A percentile compares a stretch with the other conserved stretches of the same genome.
phyloP scores from a whole-genome alignment of 2,329 filamentous ascomycete species.

The Grosmannia serpens region DNA sequence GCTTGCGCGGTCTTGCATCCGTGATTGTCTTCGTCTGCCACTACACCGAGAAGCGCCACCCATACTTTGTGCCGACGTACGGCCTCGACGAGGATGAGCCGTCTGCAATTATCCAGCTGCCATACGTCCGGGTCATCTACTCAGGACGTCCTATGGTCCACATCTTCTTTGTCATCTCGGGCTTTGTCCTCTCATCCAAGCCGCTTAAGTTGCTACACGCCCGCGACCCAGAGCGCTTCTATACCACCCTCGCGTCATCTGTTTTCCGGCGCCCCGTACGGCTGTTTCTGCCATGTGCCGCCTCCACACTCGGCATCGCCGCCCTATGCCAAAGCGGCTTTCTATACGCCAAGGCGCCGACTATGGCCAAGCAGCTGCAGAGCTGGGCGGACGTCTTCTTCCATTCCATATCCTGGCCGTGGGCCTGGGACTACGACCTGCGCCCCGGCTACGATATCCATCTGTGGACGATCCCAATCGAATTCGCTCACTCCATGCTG shows the following conservation, averaged over 20 bases:
- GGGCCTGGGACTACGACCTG: constrained; percentile 23
- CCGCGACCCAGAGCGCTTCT: constrained; percentile 24
- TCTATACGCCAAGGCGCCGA: constrained; percentile 16
- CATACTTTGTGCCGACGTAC: constrained; percentile 23
- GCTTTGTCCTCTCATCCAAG: constrained; percentile 34
- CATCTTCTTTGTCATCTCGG: constrained; percentile 40
- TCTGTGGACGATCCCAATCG: constrained; percentile 37
- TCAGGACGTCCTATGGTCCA: constrained; percentile 36
- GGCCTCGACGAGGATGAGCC: constrained; percentile 20
- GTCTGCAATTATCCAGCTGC: constrained; percentile 29
- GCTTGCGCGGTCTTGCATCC: constrained; percentile 36
- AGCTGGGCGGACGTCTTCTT: constrained; percentile 20
- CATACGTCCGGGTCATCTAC: constrained; percentile 30
- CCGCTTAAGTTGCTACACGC: constrained; percentile 29
- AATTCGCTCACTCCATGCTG: constrained; percentile 33
- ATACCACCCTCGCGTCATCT: constrained; percentile 30
- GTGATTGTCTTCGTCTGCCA: constrained; percentile 37
- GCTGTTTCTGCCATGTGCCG: constrained; percentile 32
- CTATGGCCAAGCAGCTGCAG: constrained; percentile 17
- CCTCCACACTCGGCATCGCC: constrained; percentile 28
- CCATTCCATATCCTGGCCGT: constrained; percentile 22
- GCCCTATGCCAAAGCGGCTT: constrained; percentile 20
- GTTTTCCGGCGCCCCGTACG: constrained; percentile 34
- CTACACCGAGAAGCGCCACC: constrained; percentile 29
- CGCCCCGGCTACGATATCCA: constrained; percentile 29